Evolutionary conservation across 2,329 filamentous ascomycete species (phyloP), one percentile per base, ranked within the genome.

Genomic region (Nothomitra cinnamomea): DNA sequence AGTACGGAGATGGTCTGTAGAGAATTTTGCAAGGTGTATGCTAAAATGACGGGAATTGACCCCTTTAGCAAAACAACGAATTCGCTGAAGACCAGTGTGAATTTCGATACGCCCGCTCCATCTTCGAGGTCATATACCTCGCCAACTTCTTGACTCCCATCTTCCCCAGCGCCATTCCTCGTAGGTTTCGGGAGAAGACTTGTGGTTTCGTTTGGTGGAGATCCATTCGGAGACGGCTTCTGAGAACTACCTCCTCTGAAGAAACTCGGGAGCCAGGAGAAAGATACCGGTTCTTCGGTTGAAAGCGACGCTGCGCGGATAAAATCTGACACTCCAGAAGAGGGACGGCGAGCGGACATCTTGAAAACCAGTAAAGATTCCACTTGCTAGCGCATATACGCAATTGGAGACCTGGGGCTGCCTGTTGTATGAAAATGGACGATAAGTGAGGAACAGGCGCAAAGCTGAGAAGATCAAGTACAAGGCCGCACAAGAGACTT

Each of bases 21-120:
- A 3, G 83, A 88, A 65, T 90, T 94, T 22, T 94, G 87, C 3
- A 94, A 72, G 7, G 83, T 83, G 66, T 94, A 94, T 56, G 87
- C 87, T 38, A 94, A 63, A 56, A 94, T 88, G 2, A 94, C 83
- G 0, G 87, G 86, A 0, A 87, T 65, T 0, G 85, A 85, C 22
- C 79, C 78, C 60, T 77, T 81, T 38, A 85, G 67, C 1, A 92
- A 69, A 5, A 86, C 67, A 70, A 77, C 76, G 59, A 85, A 80
- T 64, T 92, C 85, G 22, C 67, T 61, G 2, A 73, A 58, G 13
- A 77, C 60, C 22, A 70, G 65, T 51, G 66, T 64, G 17, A 61
- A 63, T 19, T 60, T 63, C 2, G 67, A 63, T 7, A 56, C 56
- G 13, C 62, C 56, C 8, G 12, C 25, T 12, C 62, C 66, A 49